Conservation (phyloP, 2,329 filamentous ascomycete species). For the Endoconidiophora laricicola region DNA sequence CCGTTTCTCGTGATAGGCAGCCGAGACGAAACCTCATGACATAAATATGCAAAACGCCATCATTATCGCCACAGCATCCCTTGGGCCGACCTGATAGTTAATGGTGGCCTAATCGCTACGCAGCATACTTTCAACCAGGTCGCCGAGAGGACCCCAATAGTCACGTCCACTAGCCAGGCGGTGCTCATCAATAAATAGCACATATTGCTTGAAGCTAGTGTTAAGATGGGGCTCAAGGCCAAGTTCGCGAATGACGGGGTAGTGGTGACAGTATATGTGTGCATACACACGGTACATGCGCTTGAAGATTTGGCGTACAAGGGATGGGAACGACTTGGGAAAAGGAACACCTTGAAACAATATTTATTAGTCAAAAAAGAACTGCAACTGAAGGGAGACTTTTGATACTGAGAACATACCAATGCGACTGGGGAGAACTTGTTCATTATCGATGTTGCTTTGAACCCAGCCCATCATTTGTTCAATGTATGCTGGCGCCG, state of each 20-base stretch:
- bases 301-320: conserved; percentile 95
- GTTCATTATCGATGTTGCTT: conserved; percentile 85
- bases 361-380: conserved; percentile 10
- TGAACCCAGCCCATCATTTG: conserved; percentile 97
- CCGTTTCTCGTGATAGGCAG: background rate
- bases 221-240: conserved; percentile 95
- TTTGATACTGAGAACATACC: conserved; percentile 30
- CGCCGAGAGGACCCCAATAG: conserved; percentile 90
- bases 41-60: background rate
- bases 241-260: conserved; percentile 86
- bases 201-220: conserved; percentile 99
- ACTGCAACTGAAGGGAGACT: background rate
- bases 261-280: conserved; percentile 99
- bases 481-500: conserved; percentile 92
- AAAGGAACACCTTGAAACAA: conserved; percentile 60
- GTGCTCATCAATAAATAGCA: conserved; percentile 96
- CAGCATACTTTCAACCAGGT: conserved; percentile 95
- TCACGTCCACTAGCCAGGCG: conserved; percentile 82
- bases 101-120: conserved; percentile 53
- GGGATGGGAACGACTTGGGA: conserved; percentile 74
- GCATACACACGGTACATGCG: conserved; percentile 96
- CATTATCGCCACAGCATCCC: background rate
- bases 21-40: background rate
- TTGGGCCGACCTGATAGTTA: background rate
- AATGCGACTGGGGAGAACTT: conserved; percentile 85